These are phyloP conservation scores for Kondoa subrosea DNA, from an alignment of 768 basidiomycete species.

Conservation along the genomic window DNA sequence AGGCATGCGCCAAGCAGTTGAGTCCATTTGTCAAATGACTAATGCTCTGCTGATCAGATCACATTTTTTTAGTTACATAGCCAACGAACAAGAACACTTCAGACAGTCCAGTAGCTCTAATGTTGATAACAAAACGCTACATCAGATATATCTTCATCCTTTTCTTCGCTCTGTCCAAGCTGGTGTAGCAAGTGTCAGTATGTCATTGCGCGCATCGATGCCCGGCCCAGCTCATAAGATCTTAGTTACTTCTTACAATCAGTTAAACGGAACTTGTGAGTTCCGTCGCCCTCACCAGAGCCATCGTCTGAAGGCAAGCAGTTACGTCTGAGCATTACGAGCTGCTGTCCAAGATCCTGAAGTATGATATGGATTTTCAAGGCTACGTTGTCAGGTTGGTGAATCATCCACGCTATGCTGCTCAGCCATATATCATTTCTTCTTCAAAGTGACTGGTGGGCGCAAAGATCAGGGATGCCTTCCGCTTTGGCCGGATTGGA, in stretches of 20 bases:
- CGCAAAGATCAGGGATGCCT: neutral
- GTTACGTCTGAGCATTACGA: neutral
- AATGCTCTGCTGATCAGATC: slow-evolving; percentile 15
- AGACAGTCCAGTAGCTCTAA: slow-evolving; percentile 33
- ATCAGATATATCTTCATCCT: slow-evolving; percentile 27
- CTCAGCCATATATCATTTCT: neutral
- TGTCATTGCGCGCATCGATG: no score
- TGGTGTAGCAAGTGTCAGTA: slow-evolving; percentile 34
- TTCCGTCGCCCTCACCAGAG: neutral
- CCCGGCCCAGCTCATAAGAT: no score
- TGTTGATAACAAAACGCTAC: slow-evolving; percentile 34
- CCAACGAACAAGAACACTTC: slow-evolving; percentile 36
- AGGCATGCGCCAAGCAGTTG: slow-evolving; percentile 29
- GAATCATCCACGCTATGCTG: neutral
- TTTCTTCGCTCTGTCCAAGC: slow-evolving; percentile 43
- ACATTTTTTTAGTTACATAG: slow-evolving; percentile 29
- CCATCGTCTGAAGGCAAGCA: neutral
- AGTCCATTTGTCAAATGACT: neutral
- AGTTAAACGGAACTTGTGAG: neutral
- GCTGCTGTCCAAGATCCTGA: neutral
- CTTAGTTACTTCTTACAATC: slow-evolving; percentile 20
- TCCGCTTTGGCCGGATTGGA: neutral
- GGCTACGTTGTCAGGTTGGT: slow-evolving; percentile 2
- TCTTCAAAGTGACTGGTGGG: neutral
- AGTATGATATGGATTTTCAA: neutral